phyloP scores from a whole-genome alignment of 2,329 filamentous ascomycete species.

The Penicillium polonicum region DNA sequence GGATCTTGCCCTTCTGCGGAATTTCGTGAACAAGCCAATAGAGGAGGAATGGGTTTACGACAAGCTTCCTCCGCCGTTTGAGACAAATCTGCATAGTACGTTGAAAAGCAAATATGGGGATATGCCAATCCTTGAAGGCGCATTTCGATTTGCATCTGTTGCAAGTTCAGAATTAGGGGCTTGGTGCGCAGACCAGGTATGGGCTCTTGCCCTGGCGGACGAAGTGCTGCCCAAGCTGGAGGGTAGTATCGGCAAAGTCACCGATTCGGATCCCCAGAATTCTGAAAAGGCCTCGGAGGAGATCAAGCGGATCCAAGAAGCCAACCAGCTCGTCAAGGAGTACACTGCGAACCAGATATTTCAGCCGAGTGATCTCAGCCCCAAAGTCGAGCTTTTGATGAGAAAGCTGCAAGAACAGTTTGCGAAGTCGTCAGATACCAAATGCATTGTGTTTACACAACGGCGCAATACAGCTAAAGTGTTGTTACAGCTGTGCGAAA shows the following conservation, averaged over 20 bases:
- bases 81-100: constrained; percentile 63
- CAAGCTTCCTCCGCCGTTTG: constrained; percentile 51
- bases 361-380: constrained; percentile 56
- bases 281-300: constrained; percentile 52
- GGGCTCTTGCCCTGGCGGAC: constrained; percentile 68
- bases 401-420: constrained; percentile 64
- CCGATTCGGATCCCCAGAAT: constrained; percentile 2
- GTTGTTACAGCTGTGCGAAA: constrained; percentile 65
- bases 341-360: constrained; percentile 49
- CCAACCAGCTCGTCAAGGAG: constrained; percentile 55
- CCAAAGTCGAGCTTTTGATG: constrained; percentile 68
- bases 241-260: constrained; percentile 40
- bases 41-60: constrained; percentile 61
- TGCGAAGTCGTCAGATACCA: constrained; percentile 54
- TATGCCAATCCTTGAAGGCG: constrained; percentile 52
- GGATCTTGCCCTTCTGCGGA: constrained; percentile 59
- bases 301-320: constrained; percentile 58
- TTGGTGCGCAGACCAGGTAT: constrained; percentile 83
- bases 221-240: constrained; percentile 62
- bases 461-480: constrained; percentile 74
- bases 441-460: constrained; percentile 87
- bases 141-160: constrained; percentile 60
- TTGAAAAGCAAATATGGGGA: constrained; percentile 57
- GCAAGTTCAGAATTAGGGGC: constrained; percentile 68
- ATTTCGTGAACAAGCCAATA: constrained; percentile 58